Evolutionary conservation across 2,329 filamentous ascomycete genomes (phyloP).

Genomic region (Cytospora chrysosperma): DNA sequence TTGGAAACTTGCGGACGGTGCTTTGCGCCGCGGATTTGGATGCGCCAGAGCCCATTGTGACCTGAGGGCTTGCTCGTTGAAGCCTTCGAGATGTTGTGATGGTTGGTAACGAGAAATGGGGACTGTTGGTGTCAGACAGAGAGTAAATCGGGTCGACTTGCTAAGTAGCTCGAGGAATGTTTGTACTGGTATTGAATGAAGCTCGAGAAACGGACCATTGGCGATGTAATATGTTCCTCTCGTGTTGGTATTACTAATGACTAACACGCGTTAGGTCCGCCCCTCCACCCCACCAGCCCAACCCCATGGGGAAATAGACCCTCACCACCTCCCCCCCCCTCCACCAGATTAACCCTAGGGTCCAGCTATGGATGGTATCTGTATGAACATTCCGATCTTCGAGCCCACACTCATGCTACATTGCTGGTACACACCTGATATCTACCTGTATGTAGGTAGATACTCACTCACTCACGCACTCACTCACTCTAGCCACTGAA

Average conservation of each 20-base stretch:
- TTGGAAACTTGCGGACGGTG: conserved; percentile 29
- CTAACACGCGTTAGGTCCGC: background rate
- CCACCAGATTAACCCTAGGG: too few relatives aligned
- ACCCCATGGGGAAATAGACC: background rate
- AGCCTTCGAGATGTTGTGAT: background rate
- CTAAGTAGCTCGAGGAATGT: background rate
- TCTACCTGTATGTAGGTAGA: too few relatives aligned
- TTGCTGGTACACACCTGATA: too few relatives aligned
- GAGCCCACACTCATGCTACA: too few relatives aligned
- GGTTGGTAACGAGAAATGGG: too few relatives aligned
- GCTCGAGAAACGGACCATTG: background rate
- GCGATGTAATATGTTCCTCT: background rate
- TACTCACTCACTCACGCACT: too few relatives aligned
- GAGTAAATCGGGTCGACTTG: background rate
- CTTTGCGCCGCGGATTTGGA: conserved; percentile 23
- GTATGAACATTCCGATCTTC: too few relatives aligned
- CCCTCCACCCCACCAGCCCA: background rate
- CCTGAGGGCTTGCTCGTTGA: background rate
- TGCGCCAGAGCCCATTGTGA: conserved; percentile 23
- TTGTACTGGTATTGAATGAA: background rate
- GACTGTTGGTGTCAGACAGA: background rate
- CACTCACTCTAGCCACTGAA: too few relatives aligned
- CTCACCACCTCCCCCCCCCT: too few relatives aligned
- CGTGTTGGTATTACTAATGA: background rate
- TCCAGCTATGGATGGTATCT: too few relatives aligned